Evolutionary conservation across 805 yeast genomes (phyloP), one percentile per base, ranked within the genome.

Genomic region (Metschnikowia lachancei): DNA sequence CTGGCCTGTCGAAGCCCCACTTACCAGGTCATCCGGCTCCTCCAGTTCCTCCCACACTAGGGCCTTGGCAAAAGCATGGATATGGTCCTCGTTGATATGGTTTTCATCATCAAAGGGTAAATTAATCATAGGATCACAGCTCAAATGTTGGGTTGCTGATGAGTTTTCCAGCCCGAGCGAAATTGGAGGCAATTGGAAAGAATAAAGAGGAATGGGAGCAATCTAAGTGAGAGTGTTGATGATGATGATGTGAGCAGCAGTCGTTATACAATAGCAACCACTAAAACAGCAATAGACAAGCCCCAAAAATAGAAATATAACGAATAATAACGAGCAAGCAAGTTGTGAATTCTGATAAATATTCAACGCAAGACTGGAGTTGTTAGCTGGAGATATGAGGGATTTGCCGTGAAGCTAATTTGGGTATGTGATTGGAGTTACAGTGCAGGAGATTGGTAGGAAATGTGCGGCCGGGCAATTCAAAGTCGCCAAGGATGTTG

Each of bases 31-130:
- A 8, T 55, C 54, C 20, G 44, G 24, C 7, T 45, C 53, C 28
- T 65, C 67, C 11, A 55, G 53, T 8, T 65, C 69, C 14, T 69
- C 73, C 69, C 72, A 70, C 6, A 58, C 50, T 14, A 72, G 52
- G 0, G 76, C 76, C 39, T 61, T 63, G 10, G 74, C 75, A 57
- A 72, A 72, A 19, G 67, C 64, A 24, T 63, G 60, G 18, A 71
- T 67, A 46, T 71, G 72, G 16, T 62, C 61, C 39, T 65, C 70
- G 46, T 66, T 54, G 24, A 70, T 56, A 49, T 59, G 67, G 46
- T 67, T 47, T 3, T 61, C 61, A 17, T 62, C 68, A 20, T 54
- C 61, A 41, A 41, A 45, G 17, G 49, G 41, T 14, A 40, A 13
- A 39, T 18, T 14, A 41, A 43, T 43, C 53, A 10, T 38, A 5